phyloP scores from a whole-genome alignment of 148 eudicot genomes.

The Rhododendron ferrugineum region DNA sequence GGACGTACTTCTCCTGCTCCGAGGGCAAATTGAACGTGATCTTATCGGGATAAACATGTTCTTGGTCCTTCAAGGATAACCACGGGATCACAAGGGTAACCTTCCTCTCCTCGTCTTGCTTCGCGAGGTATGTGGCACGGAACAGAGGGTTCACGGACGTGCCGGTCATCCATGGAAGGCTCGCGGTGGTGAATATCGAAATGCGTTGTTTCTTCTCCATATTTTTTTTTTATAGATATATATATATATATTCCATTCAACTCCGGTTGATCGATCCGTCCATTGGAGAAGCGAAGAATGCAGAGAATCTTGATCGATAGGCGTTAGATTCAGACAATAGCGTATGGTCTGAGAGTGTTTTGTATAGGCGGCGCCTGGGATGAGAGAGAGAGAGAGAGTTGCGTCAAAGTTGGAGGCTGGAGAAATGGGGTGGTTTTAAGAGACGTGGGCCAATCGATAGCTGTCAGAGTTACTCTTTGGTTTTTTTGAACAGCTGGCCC shows the following conservation, averaged over 20 bases:
- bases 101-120: conserved; percentile 45
- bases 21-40: conserved; percentile 50
- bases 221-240: no score
- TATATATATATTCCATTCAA: not conserved
- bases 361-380: not conserved
- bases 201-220: conserved; percentile 81
- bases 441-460: not conserved
- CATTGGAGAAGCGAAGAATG: not conserved
- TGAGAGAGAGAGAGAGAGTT: not conserved
- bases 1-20: conserved; percentile 80
- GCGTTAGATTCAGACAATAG: not conserved
- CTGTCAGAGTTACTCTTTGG: no score
- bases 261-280: not conserved
- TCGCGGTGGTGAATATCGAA: conserved; percentile 90
- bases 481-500: no score
- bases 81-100: conserved; percentile 89
- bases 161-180: conserved; percentile 99
- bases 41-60: conserved; percentile 64
- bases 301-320: not conserved
- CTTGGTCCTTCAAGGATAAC: conserved; percentile 71
- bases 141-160: conserved; percentile 92
- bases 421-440: not conserved
- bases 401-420: not conserved
- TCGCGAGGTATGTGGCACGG: conserved; percentile 87
- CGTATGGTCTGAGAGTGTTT: not conserved